Conservation (phyloP, 345 rosid species). For the Durio zibethinus region DNA sequence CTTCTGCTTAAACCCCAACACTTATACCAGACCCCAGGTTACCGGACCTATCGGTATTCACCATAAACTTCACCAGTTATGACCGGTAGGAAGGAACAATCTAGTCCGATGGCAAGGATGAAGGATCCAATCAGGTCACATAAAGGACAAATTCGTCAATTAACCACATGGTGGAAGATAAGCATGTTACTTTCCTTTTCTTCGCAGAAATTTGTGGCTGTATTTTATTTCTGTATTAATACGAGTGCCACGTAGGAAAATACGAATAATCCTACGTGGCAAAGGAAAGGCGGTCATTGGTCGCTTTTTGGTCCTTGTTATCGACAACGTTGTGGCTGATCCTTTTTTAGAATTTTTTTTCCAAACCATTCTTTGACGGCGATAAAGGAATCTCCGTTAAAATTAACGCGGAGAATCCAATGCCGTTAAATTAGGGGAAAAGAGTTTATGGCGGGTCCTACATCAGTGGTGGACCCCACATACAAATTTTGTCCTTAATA, state of each 20-base stretch:
- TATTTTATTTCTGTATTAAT: neutral
- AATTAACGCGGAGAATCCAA: slow-evolving; percentile 19
- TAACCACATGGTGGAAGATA: slow-evolving; percentile 8
- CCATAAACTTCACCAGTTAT: slow-evolving; percentile 30
- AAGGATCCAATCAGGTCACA: too few relatives aligned
- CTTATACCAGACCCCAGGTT: slow-evolving; percentile 37
- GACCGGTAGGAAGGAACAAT: slow-evolving; percentile 25
- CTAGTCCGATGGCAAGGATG: too few relatives aligned
- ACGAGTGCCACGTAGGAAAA: slow-evolving; percentile 22
- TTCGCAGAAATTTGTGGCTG: neutral
- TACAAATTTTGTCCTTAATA: neutral
- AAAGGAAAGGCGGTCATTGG: slow-evolving; percentile 20
- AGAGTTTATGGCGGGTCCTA: slow-evolving; percentile 1
- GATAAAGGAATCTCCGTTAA: slow-evolving; percentile 24
- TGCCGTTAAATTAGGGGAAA: slow-evolving; percentile 17
- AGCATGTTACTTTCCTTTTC: slow-evolving; percentile 6
- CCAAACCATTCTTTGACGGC: slow-evolving; percentile 19
- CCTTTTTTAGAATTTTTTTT: neutral
- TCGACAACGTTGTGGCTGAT: slow-evolving; percentile 15
- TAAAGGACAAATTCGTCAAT: slow-evolving; percentile 20
- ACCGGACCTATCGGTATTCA: slow-evolving; percentile 42
- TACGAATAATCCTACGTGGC: slow-evolving; percentile 26
- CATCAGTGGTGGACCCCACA: slow-evolving; percentile 23
- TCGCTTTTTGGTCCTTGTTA: slow-evolving; percentile 34
- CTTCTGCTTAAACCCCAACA: slow-evolving; percentile 53